Evolutionary conservation across 1,139 yeast genomes (phyloP), one percentile per base, ranked within the genome.

Genomic region (Yamadazyma buinensis): DNA sequence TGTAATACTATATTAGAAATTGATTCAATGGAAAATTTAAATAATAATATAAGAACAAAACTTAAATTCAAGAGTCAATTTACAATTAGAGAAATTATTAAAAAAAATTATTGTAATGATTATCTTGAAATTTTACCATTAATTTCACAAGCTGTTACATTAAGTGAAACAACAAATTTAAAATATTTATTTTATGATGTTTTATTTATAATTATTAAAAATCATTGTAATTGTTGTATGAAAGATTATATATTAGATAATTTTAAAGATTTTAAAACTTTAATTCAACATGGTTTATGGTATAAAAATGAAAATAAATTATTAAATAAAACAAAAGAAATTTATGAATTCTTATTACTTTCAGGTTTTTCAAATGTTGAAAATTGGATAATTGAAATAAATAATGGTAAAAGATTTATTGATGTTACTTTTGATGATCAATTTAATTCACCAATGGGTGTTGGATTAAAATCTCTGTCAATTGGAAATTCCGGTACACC

Each of bases 191-290:
- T 5, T 17, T 45, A 61, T 4, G 47, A 50, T 22, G 32, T 46
- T 1, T 36, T 46, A n/a, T 30, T 30, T 5, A 31, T 34, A 2
- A 18, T 68, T 6, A 41, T 66, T 1, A 42, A 44, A 12, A 37
- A 33, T 9, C 76, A 69, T 43, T 26, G 45, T 7, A 30, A 47
- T 2, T 68, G 75, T 39, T 68, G 74, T 36, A 58, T 64, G 63
- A 41, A 28, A 10, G 62, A 58, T 2, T 57, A 62, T 38, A 41
- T 67, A 13, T 31, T 37, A 12, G 63, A 59, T 26, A 32, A 39
- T 1, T 35, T 7, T 5, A 47, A 43, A 1, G 57, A 51, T 17
- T 46, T 68, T 27, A 63, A 59, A 33, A 42, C 47, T 1, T 40
- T 64, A 13, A 39, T 67, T 2, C 69, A 62, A 34, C 55, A 48